Evolutionary conservation across 306 rosid genomes (phyloP), one percentile per base, ranked within the genome.

Genomic region (Notholithocarpus densiflorus): DNA sequence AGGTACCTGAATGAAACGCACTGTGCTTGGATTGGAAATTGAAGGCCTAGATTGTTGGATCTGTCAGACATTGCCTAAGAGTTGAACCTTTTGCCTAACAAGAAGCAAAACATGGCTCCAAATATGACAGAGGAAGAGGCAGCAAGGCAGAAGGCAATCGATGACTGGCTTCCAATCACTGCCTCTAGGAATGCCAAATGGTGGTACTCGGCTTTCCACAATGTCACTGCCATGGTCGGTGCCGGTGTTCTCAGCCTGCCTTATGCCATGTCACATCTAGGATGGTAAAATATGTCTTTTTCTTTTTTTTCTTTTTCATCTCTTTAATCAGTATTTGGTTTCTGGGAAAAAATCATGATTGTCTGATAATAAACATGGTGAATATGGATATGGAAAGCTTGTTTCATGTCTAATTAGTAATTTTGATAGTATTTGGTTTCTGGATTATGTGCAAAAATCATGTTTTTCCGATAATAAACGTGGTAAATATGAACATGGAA

Each of bases 181-280:
- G 88, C 94, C 5, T 85, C 96, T 0, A 82, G 98, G 60, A 86
- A 90, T 20, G 98, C 94, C 4, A 94, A 94, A 85, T 94, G 98
- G 98, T 90, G 97, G 98, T 92, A 86, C 68, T 90, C 98, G 0
- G 93, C 98, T 61, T 94, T 90, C 79, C 98, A 94, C 84, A 94
- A 94, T 68, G 89, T 90, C 85, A 94, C 98, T 0, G 97, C 98
- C 80, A 94, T 92, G 98, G 98, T 92, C 6, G 98, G 98, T 3
- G 98, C 98, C 0, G 98, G 98, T 1, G 97, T 94, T 37, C 98
- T 94, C 56, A 86, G 87, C 52, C 97, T 94, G 73, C 98, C 98
- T 57, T 90, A 77, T 34, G 98, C 98, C 79, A 82, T 94, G 94
- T 40, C 97, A 0, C 80, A 85, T 40, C 89, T 92, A 37, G 98